Percentiles rank a stretch among this genome's conserved stretches.
These are phyloP conservation scores for Picochlorum sp. DNA, from an alignment of 139 green algal species.

Conservation along the genomic window DNA sequence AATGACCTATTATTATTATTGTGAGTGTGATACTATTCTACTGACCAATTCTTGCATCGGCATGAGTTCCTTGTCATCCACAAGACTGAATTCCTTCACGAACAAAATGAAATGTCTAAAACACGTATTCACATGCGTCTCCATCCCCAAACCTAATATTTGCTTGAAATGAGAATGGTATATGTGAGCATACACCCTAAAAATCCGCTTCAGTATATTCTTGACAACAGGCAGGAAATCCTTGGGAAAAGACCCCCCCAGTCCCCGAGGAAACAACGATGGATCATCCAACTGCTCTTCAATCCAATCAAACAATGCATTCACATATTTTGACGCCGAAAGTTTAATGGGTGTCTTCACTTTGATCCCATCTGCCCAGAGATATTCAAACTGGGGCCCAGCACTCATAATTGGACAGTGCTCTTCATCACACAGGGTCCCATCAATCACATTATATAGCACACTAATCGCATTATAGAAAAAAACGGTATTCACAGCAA, in stretches of 20 bases:
- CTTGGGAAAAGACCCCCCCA: conserved; percentile 73
- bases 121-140: conserved; percentile 97
- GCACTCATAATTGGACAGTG: conserved; percentile 92
- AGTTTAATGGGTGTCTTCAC: conserved; percentile 88
- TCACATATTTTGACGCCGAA: conserved; percentile 90
- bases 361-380: conserved; percentile 94
- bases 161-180: conserved; percentile 96
- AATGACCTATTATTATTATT: conserved; percentile 11
- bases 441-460: conserved; percentile 83
- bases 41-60: conserved; percentile 93
- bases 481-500: conserved; percentile 85
- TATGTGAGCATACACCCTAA: conserved; percentile 98
- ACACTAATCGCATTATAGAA: conserved; percentile 97
- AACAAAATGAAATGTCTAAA: conserved; percentile 99
- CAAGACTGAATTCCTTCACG: conserved; percentile 58
- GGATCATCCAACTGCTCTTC: conserved; percentile 90
- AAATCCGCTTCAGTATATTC: conserved; percentile 96
- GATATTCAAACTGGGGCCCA: conserved; percentile 95
- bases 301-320: conserved; percentile 95
- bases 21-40: conserved; percentile 37
- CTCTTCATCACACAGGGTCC: conserved; percentile 80
- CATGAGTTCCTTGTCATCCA: conserved; percentile 87
- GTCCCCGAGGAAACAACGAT: conserved; percentile 79
- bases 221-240: conserved; percentile 81
- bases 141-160: conserved; percentile 59